A percentile compares a stretch with the other conserved stretches of the same genome.
Evolutionary conservation across 208 protist species (phyloP).

Genomic region (Angomonas deanei): DNA sequence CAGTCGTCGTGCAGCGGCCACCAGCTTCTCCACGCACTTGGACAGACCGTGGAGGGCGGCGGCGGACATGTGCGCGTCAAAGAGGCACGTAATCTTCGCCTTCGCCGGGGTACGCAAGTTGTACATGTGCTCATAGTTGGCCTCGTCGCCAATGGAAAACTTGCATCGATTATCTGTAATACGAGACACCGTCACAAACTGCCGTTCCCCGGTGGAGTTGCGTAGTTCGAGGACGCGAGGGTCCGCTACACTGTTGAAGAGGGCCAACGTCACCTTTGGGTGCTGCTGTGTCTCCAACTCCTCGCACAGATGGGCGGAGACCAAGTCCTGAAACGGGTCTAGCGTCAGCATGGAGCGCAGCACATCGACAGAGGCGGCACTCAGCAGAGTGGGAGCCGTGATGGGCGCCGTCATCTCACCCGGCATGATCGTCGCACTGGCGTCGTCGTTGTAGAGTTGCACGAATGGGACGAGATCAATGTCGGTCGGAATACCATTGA

Average conservation of each 20-base stretch:
- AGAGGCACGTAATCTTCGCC: slow-evolving; percentile 47
- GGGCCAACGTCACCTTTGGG: slow-evolving; percentile 69
- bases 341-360: slow-evolving; percentile 83
- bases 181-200: slow-evolving; percentile 56
- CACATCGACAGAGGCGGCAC: slow-evolving; percentile 78
- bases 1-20: slow-evolving; percentile 44
- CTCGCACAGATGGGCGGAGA: slow-evolving; percentile 56
- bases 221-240: slow-evolving; percentile 71
- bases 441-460: slow-evolving; percentile 91
- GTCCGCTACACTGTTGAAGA: slow-evolving; percentile 83
- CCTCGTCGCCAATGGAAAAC: slow-evolving; percentile 56
- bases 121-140: slow-evolving; percentile 73
- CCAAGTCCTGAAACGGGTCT: slow-evolving; percentile 70
- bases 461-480: slow-evolving; percentile 87
- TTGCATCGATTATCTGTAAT: slow-evolving; percentile 70
- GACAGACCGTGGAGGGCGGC: slow-evolving; percentile 46
- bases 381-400: slow-evolving; percentile 59
- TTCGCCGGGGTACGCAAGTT: slow-evolving; percentile 70
- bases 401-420: slow-evolving; percentile 83
- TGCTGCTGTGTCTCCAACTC: slow-evolving; percentile 50
- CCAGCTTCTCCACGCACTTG: slow-evolving; percentile 64
- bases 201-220: slow-evolving; percentile 38
- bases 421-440: slow-evolving; percentile 49
- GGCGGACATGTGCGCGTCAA: slow-evolving; percentile 32
- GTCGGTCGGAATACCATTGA: slow-evolving; percentile 69